Evolutionary conservation across 2,329 filamentous ascomycete genomes (phyloP), one percentile per base, ranked within the genome.

Genomic region (Akanthomyces muscarius): DNA sequence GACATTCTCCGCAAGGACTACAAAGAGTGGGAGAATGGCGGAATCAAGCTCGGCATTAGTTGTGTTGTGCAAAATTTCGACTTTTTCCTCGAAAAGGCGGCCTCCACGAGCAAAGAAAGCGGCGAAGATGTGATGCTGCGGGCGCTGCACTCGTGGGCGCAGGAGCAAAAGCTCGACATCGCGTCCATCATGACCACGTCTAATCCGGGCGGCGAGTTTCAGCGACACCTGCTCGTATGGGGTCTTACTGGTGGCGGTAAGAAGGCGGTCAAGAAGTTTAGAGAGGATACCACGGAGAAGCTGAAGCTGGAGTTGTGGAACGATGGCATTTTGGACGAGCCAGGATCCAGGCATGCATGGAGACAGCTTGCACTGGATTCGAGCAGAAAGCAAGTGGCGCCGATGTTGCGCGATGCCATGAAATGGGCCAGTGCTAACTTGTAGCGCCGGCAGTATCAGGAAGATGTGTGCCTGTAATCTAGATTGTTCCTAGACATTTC

Each of bases 1-100:
- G 90, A 93, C 68, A 82, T 93, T 45, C 75, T 94, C 59, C 81
- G 89, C 66, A 94, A 94, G 73, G 91, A 96, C 75, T 96, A 93
- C 76, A 96, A 96, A 77, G 82, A 90, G 71, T 95, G 90, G 90
- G 77, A 76, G 13, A 84, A 86, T 62, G 77, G 77, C 13, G 76
- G 74, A 0, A 71, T 86, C 44, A 79, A 76, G 21, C 79, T 94
- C 5, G 90, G 90, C n/a, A 85, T 91, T 18, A 85, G 85, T 68
- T 84, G 84, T 48, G 80, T 88, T 3, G 85, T 89, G 3, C 86
- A 86, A 67, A 76, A 82, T n/a, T 74, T 93, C 6, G 74, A 76
- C 5, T 90, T 86, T 65, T 74, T 93, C 45, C 71, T 85, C 13
- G 69, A 74, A 16, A 85, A 85, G 67, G 84, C 83, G 2, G 79